Evolutionary conservation across 2,329 filamentous ascomycete genomes (phyloP).

Genomic region (Ascomycota sp.): DNA sequence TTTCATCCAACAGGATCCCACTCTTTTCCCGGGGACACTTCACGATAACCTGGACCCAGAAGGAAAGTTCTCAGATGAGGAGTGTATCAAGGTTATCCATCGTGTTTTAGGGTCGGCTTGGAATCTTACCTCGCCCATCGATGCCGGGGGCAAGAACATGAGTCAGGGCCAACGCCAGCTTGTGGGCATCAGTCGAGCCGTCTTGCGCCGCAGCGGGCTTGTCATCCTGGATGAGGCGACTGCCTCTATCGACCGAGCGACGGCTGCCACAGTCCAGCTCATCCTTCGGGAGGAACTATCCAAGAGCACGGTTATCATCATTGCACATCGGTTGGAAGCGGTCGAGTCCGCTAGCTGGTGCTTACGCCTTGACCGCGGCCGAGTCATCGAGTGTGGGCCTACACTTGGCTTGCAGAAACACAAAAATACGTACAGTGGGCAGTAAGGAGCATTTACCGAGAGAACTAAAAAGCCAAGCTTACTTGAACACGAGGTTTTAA

Average conservation of each 20-base stretch:
- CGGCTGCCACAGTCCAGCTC: conserved; percentile 33
- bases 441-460: no score
- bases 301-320: conserved; percentile 38
- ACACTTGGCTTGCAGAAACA: no score
- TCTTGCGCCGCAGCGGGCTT: conserved; percentile 35
- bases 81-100: conserved; percentile 27
- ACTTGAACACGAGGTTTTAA: no score
- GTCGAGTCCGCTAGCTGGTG: conserved; percentile 35
- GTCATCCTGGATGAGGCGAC: conserved; percentile 44
- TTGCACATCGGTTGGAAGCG: conserved; percentile 41
- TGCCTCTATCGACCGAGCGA: conserved; percentile 36
- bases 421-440: no score
- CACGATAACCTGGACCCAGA: conserved; percentile 48
- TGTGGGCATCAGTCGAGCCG: conserved; percentile 35
- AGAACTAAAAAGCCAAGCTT: no score
- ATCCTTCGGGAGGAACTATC: conserved; percentile 31
- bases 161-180: conserved; percentile 41
- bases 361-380: conserved; percentile 27
- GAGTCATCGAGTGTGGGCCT: conserved; percentile 26
- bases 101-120: conserved; percentile 34
- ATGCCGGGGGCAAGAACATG: conserved; percentile 36
- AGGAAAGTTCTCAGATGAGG: conserved; percentile 28
- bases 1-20: conserved; percentile 41
- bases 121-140: conserved; percentile 26
- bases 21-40: conserved; percentile 34